Evolutionary conservation across 2,329 filamentous ascomycete species (phyloP).

Genomic region (Trichophaea hybrida): DNA sequence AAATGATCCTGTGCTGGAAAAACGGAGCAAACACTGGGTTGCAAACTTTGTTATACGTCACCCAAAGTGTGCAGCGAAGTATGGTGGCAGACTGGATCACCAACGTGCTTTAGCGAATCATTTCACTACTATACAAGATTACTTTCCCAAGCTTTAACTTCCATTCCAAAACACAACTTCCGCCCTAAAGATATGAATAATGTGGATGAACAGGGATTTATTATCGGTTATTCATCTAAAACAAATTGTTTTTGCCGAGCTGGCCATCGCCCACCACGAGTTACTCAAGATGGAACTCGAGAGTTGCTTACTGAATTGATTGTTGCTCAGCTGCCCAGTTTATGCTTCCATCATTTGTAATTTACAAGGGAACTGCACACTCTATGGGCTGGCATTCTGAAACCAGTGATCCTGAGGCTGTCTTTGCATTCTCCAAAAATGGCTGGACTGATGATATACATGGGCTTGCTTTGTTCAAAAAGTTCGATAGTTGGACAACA

Average conservation of each 20-base stretch:
- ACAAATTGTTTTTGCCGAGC: conserved; percentile 8
- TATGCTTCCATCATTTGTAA: conserved; percentile 8
- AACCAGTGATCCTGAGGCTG: background rate
- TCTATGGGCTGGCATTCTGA: conserved; percentile 11
- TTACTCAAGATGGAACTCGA: too few relatives aligned
- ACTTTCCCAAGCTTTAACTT: conserved; percentile 5
- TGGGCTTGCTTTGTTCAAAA: conserved; percentile 7
- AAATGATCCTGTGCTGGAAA: background rate
- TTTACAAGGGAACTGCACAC: conserved; percentile 10
- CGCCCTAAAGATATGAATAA: conserved; percentile 5
- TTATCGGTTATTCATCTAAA: conserved; percentile 3
- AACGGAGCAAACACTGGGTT: too few relatives aligned
- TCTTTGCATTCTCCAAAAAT: conserved; percentile 10
- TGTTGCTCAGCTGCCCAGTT: conserved; percentile 1
- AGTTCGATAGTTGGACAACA: conserved; percentile 10
- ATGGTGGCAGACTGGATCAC: conserved; percentile 2
- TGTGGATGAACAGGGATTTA: too few relatives aligned
- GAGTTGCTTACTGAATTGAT: conserved; percentile 16
- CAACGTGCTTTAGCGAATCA: conserved; percentile 3
- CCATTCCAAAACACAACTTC: background rate
- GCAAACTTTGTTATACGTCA: conserved; percentile 6
- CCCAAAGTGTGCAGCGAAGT: conserved; percentile 3
- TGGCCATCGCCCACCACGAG: background rate
- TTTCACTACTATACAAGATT: background rate
- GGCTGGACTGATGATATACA: conserved; percentile 14